Conservation (phyloP, 768 basidiomycete genomes). For the Russula ochroleuca region DNA sequence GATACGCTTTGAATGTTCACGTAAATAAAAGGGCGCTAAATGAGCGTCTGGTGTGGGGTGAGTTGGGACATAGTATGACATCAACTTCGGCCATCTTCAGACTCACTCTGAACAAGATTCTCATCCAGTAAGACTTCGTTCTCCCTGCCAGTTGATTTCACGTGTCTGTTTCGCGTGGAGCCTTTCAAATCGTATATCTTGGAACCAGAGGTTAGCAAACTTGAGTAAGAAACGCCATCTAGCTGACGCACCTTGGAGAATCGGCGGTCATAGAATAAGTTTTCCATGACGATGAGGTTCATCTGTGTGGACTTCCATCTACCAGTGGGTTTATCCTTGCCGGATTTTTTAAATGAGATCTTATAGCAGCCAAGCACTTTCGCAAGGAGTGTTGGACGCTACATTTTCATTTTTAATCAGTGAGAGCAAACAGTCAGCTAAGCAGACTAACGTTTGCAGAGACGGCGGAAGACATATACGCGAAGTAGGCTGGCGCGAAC, state of each 20-base stretch:
- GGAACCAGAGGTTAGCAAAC: not conserved
- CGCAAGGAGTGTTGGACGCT: slow-evolving; percentile 92
- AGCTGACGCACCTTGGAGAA: slow-evolving; percentile 68
- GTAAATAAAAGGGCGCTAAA: slow-evolving; percentile 84
- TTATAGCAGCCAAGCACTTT: slow-evolving; percentile 98
- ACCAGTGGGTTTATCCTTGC: slow-evolving; percentile 58
- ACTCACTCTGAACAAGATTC: slow-evolving; percentile 85
- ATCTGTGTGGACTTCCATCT: slow-evolving; percentile 82
- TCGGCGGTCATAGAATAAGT: slow-evolving; percentile 86
- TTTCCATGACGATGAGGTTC: slow-evolving; percentile 98
- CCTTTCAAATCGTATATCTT: slow-evolving; percentile 98
- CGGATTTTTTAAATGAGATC: slow-evolving; percentile 79
- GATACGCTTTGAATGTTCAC: slow-evolving; percentile 95
- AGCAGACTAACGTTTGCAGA: slow-evolving; percentile 62
- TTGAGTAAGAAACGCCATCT: not conserved
- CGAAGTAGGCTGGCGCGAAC: slow-evolving; percentile 96
- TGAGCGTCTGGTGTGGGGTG: slow-evolving; percentile 57
- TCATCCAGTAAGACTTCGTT: slow-evolving; percentile 96
- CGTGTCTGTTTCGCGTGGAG: slow-evolving; percentile 89
- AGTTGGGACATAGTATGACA: not conserved
- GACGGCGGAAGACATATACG: slow-evolving; percentile 95
- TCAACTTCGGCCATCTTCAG: not conserved
- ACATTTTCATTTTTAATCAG: slow-evolving; percentile 18
- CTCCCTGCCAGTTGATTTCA: slow-evolving; percentile 81
- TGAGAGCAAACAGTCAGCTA: not conserved